Percentiles rank a stretch among this genome's conserved stretches.
Conservation (phyloP, 2,329 filamentous ascomycete species). For the Magnaporthales sp. region DNA sequence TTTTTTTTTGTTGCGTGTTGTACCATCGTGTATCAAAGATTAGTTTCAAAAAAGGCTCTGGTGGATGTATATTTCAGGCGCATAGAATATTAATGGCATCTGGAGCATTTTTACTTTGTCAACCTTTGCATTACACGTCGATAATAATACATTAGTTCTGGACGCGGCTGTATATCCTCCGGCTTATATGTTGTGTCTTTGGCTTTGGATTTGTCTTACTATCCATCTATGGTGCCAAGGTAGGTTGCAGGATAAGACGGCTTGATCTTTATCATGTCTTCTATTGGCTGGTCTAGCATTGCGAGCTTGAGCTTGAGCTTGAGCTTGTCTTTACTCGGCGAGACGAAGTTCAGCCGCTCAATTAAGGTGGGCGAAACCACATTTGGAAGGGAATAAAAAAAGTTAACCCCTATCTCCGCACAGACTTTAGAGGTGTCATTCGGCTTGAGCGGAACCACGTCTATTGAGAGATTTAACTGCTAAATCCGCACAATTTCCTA, state of each 20-base stretch:
- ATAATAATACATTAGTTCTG: neutral
- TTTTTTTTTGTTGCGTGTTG: neutral
- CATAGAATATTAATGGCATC: neutral
- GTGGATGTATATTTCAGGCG: neutral
- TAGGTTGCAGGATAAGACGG: neutral
- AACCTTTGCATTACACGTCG: neutral
- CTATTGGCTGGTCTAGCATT: neutral
- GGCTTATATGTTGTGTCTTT: neutral
- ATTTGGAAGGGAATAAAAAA: too few species aligned
- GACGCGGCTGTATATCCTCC: neutral
- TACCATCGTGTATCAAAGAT: slow-evolving; percentile 2
- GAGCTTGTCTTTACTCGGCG: neutral
- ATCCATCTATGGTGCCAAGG: neutral
- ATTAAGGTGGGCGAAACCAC: neutral
- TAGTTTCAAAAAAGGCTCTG: neutral
- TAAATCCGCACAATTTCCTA: too few species aligned
- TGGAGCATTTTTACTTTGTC: slow-evolving; percentile 1
- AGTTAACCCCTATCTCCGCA: neutral
- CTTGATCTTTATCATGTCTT: neutral
- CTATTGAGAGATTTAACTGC: too few species aligned
- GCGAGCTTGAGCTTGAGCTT: too few species aligned
- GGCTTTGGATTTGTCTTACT: neutral
- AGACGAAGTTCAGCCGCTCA: neutral
- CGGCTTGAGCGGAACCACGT: too few species aligned
- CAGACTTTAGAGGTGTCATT: too few species aligned